Base-by-base conservation (phyloP, 768 basidiomycete species). In the Calvatia gigantea region DNA sequence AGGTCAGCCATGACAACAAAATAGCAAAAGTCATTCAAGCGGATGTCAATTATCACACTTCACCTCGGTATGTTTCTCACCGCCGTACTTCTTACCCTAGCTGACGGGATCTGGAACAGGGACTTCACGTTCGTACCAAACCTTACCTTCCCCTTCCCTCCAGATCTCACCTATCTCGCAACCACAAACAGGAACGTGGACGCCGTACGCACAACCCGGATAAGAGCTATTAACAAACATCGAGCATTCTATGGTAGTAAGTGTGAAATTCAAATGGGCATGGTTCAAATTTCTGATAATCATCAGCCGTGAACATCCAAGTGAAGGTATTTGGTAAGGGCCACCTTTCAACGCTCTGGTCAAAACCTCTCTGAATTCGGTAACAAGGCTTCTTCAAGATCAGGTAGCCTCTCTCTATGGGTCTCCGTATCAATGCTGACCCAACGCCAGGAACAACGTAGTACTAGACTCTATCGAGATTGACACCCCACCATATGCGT, bases 1-100 rank as follows among this genome's bases (percentile, higher is more conserved):
- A 93, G 68, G 77, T 95, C 51, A 87, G 81, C 61, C 94, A 95
- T 62, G 91, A 94, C 63, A 69, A 79, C 2, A 87, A 81, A 65
- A 73, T 84, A 50, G 93, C 89, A 1, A 85, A 79, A 65, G 78
- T 92, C 15, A 64, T 85, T 4, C 78, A 81, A 48, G 79, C 85
- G n/a, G 87, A 92, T 58, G 87, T 94, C 58, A 90, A 88, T 58
- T 95, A 90, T 84, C 82, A 83, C 50, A 96, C 94, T 9, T 79
- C 77, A 29, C 87, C 85, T 23, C 78, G 85, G 86, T 83, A 54
- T 47, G 69, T 5, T 25, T 39, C 8, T 15, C n/a, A 9, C 11
- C 31, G 6, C 8, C 7, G 8, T 11, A 60, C 28, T 25, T 32
- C 3, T 12, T 38, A 7, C 1, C 43, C 23, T 51, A n/a, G 5